Percentiles rank a stretch among this genome's conserved stretches.
Evolutionary conservation across 495 filamentous ascomycete species (phyloP).

Genomic region (Aspergillus haitiensis): DNA sequence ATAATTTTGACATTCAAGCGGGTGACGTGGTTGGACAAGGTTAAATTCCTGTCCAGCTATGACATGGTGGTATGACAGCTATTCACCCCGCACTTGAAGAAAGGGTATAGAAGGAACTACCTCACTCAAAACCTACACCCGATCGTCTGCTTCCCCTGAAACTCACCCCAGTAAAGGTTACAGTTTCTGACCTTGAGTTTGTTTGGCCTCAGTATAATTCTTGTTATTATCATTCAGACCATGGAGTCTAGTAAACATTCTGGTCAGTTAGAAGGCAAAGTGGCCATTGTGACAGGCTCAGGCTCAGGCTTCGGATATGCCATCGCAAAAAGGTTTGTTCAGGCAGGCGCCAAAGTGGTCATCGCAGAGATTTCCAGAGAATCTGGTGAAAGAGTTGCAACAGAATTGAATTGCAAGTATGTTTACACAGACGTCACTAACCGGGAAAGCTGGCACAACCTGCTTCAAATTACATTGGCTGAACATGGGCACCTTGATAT

Average conservation of each 20-base stretch:
- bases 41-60: background rate
- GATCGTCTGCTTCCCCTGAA: background rate
- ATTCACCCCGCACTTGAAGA: constrained; percentile 3
- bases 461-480: constrained; percentile 28
- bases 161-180: no score
- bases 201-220: background rate
- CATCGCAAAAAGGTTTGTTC: constrained; percentile 51
- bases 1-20: no score
- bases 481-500: constrained; percentile 38
- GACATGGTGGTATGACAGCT: constrained; percentile 10
- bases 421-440: constrained; percentile 33
- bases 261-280: constrained; percentile 47
- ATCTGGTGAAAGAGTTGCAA: constrained; percentile 24
- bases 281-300: constrained; percentile 50
- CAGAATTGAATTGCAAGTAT: constrained; percentile 25
- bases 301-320: constrained; percentile 54
- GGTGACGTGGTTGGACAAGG: constrained; percentile 1
- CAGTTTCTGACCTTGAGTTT: no score
- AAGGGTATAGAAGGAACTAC: background rate
- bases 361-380: constrained; percentile 51
- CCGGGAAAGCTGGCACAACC: constrained; percentile 24
- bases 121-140: background rate
- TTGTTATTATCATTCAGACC: background rate
- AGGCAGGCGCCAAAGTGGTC: constrained; percentile 54
- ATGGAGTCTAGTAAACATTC: constrained; percentile 3